A percentile compares a stretch with the other conserved stretches of the same genome.
phyloP scores from a whole-genome alignment of 1,284 basidiomycete genomes.

The Stereum hirsutum region DNA sequence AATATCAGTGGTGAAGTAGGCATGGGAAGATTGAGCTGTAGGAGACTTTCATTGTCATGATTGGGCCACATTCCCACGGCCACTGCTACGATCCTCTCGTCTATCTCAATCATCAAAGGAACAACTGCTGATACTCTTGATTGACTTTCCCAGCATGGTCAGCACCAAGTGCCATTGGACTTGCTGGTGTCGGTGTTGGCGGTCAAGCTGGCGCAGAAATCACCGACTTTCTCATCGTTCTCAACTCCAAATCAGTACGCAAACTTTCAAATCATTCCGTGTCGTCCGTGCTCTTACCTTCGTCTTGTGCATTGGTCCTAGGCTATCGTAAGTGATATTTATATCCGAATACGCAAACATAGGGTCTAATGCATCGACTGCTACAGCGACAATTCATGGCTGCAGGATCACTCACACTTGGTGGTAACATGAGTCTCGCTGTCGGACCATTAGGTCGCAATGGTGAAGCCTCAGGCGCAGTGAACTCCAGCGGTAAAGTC shows the following conservation, averaged over 20 bases:
- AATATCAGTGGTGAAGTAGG: too few species aligned
- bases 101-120: too few species aligned
- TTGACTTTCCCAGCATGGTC: slow-evolving; percentile 77
- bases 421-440: slow-evolving; percentile 90
- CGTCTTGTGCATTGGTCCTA: slow-evolving; percentile 15
- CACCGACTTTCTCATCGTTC: slow-evolving; percentile 91
- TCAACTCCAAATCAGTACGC: slow-evolving; percentile 74
- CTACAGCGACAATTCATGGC: slow-evolving; percentile 85
- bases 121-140: too few species aligned
- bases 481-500: slow-evolving; percentile 83
- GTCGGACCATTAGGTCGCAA: slow-evolving; percentile 92
- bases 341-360: background rate
- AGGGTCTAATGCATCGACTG: background rate
- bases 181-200: slow-evolving; percentile 90
- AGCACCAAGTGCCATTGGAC: slow-evolving; percentile 89
- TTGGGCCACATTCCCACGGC: too few species aligned
- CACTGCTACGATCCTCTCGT: too few species aligned
- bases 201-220: slow-evolving; percentile 81
- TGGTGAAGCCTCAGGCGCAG: slow-evolving; percentile 83
- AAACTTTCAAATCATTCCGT: too few species aligned
- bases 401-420: slow-evolving; percentile 85
- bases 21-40: too few species aligned
- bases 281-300: slow-evolving; percentile 14
- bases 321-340: slow-evolving; percentile 47
- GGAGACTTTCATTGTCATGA: too few species aligned